These are phyloP conservation scores for Heliosperma pusillum DNA, from an alignment of 148 eudicot species.

Conservation along the genomic window DNA sequence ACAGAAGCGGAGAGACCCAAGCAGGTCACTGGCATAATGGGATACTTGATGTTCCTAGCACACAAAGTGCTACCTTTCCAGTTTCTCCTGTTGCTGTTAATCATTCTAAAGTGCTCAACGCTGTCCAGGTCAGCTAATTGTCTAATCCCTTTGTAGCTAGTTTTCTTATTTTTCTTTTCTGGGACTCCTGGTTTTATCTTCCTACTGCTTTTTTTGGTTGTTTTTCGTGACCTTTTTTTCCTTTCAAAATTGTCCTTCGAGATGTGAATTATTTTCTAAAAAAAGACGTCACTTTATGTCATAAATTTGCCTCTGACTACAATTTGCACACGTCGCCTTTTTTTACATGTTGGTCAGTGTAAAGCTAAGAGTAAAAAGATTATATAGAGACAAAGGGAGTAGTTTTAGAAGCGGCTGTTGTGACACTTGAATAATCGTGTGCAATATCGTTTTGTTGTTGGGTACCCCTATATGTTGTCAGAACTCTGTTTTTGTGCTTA, in stretches of 20 bases:
- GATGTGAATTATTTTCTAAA: background rate
- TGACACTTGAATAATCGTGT: background rate
- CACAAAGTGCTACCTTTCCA: conserved; percentile 56
- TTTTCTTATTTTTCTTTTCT: background rate
- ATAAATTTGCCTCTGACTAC: background rate
- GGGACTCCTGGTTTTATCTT: background rate
- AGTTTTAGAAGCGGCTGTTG: too few relatives aligned
- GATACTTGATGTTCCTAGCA: conserved; percentile 77
- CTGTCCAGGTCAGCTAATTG: conserved; percentile 57
- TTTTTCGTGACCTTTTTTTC: too few relatives aligned
- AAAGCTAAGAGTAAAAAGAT: too few relatives aligned
- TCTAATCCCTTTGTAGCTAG: background rate
- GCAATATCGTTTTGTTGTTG: background rate
- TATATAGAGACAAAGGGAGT: too few relatives aligned
- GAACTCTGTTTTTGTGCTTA: background rate
- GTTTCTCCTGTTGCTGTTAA: conserved; percentile 86
- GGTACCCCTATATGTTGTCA: background rate
- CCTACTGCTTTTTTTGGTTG: background rate
- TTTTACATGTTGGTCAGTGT: background rate
- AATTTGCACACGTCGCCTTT: background rate
- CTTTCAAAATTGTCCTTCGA: background rate
- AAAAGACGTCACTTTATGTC: background rate
- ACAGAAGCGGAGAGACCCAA: conserved; percentile 86
- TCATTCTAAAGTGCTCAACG: conserved; percentile 90
- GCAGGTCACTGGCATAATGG: conserved; percentile 96